A percentile compares a stretch with the other conserved stretches of the same genome.
phyloP scores from a whole-genome alignment of 2,329 filamentous ascomycete species.

The Cordyceps cicadae region DNA sequence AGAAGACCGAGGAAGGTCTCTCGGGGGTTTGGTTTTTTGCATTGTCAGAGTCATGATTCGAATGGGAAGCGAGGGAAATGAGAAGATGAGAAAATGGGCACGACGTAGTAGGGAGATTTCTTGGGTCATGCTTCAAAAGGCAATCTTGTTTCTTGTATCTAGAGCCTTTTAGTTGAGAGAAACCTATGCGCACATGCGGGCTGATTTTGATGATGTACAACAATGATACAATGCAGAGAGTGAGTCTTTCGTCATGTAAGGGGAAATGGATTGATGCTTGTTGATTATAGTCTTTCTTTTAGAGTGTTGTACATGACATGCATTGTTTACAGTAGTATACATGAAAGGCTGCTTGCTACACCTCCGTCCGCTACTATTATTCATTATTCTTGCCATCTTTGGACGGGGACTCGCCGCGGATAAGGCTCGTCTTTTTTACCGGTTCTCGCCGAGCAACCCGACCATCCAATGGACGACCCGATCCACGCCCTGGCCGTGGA shows the following conservation, averaged over 20 bases:
- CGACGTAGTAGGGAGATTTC: background rate
- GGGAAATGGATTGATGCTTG: too few species aligned
- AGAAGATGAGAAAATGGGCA: conserved; percentile 12
- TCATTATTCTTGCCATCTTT: background rate
- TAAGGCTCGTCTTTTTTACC: conserved; percentile 14
- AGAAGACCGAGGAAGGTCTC: conserved; percentile 10
- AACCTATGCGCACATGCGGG: background rate
- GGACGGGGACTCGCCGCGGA: too few species aligned
- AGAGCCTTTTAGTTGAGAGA: background rate
- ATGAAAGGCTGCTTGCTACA: background rate
- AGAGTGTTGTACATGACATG: background rate
- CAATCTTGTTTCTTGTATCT: background rate
- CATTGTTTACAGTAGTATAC: background rate
- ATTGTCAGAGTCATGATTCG: background rate
- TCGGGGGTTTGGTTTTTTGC: background rate
- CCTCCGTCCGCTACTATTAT: background rate
- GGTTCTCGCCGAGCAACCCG: conserved; percentile 49
- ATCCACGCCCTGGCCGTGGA: conserved; percentile 75
- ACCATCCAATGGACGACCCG: conserved; percentile 65
- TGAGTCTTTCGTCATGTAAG: too few species aligned
- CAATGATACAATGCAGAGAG: background rate
- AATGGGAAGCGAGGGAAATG: background rate
- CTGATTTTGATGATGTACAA: conserved; percentile 14
- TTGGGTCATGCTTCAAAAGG: background rate
- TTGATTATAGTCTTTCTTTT: background rate